Conservation (phyloP, 768 basidiomycete genomes). For the Sistotremastrum niveocremeum region DNA sequence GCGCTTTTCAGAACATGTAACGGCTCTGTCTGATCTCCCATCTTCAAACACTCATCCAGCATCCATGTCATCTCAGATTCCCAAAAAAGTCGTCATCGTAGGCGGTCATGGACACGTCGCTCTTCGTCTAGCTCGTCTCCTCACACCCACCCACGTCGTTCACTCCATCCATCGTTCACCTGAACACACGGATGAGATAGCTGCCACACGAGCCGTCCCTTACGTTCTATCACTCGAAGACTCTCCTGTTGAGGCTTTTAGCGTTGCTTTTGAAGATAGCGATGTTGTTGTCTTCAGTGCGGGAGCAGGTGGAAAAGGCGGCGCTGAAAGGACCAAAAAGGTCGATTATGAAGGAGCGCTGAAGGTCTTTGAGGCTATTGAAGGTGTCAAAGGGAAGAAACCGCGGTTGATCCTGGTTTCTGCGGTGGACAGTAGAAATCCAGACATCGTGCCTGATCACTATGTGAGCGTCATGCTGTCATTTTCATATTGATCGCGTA, state of each 20-base stretch:
- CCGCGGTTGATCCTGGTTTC: conserved; percentile 48
- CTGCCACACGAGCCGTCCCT: conserved; percentile 23
- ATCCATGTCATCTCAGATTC: no score
- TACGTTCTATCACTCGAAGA: conserved; percentile 46
- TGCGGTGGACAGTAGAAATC: conserved; percentile 41
- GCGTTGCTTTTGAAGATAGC: conserved; percentile 25
- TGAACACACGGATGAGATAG: conserved; percentile 35
- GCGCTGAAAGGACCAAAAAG: conserved; percentile 36
- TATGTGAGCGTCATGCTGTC: conserved; percentile 26
- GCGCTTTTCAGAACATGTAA: no score
- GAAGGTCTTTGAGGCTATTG: conserved; percentile 59
- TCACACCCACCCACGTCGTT: conserved; percentile 24
- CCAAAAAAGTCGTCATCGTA: conserved; percentile 31
- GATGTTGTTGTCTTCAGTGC: conserved; percentile 28
- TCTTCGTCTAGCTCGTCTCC: conserved; percentile 34
- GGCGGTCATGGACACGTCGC: conserved; percentile 43
- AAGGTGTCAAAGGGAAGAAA: conserved; percentile 29
- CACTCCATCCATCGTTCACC: conserved; percentile 42
- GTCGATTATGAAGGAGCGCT: conserved; percentile 52
- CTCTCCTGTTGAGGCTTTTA: conserved; percentile 30
- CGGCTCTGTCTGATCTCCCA: no score
- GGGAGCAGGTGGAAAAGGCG: conserved; percentile 46
- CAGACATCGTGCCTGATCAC: conserved; percentile 32
- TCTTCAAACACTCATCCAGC: no score
- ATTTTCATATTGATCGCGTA: not conserved